Evolutionary conservation across 2,329 filamentous ascomycete species (phyloP).

Genomic region (Aspergillus jensenii): DNA sequence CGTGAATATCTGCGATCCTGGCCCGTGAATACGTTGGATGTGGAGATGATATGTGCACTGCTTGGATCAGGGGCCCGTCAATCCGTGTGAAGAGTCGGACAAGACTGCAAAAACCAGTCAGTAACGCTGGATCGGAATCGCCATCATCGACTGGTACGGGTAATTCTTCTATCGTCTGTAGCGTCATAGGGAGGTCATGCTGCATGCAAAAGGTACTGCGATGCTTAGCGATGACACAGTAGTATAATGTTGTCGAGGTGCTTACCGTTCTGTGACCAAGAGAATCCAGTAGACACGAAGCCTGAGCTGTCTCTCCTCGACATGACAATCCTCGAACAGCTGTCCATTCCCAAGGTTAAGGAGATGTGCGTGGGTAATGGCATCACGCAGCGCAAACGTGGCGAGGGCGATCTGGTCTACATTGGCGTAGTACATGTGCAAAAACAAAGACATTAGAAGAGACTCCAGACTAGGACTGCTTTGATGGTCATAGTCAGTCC

Average conservation of each 20-base stretch:
- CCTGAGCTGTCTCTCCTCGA: neutral
- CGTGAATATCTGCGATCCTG: slow-evolving; percentile 6
- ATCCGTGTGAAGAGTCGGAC: slow-evolving; percentile 8
- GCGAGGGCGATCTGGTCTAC: slow-evolving; percentile 6
- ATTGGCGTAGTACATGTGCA: slow-evolving; percentile 13
- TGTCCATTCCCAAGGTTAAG: neutral
- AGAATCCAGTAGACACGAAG: slow-evolving; percentile 11
- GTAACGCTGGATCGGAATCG: neutral
- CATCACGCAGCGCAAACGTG: slow-evolving; percentile 9
- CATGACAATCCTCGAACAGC: neutral
- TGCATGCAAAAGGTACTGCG: slow-evolving; percentile 11
- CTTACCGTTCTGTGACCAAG: slow-evolving; percentile 9
- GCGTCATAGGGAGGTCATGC: slow-evolving; percentile 6
- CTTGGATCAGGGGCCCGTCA: slow-evolving; percentile 8
- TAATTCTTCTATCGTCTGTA: slow-evolving; percentile 8
- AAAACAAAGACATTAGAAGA: slow-evolving; percentile 5
- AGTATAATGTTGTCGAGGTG: neutral
- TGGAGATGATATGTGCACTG: neutral
- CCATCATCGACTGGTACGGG: slow-evolving; percentile 5
- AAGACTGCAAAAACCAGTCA: slow-evolving; percentile 4
- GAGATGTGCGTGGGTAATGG: slow-evolving; percentile 7
- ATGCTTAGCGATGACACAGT: neutral
- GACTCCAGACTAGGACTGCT: slow-evolving; percentile 3
- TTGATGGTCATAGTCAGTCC: neutral
- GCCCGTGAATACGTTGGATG: slow-evolving; percentile 1